Conservation (phyloP, 2,329 filamentous ascomycete genomes). For the Cladorrhinum sp. region DNA sequence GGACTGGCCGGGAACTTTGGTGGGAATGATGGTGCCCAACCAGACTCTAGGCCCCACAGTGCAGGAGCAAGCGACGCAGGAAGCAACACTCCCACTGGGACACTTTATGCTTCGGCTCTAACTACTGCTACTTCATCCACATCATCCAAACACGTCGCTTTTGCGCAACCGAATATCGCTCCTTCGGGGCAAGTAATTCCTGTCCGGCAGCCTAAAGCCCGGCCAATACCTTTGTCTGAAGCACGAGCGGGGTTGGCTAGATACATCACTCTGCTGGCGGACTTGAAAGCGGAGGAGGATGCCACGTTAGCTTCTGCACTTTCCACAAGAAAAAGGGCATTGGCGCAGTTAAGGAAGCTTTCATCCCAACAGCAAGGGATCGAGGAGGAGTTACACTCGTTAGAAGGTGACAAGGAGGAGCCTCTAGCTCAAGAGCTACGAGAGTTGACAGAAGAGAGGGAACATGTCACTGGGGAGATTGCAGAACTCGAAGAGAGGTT, state of each 20-base stretch:
- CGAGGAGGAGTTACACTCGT: conserved; percentile 47
- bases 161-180: conserved; percentile 41
- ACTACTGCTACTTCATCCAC: conserved; percentile 28
- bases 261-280: conserved; percentile 61
- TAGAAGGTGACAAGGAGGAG: conserved; percentile 56
- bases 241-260: conserved; percentile 64
- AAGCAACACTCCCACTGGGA: conserved; percentile 41
- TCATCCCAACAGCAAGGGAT: conserved; percentile 50
- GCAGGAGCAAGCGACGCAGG: conserved; percentile 41
- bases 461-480: conserved; percentile 60
- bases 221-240: conserved; percentile 55
- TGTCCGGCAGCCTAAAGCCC: conserved; percentile 54
- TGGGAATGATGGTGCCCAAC: conserved; percentile 15
- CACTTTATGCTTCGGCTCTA: conserved; percentile 36
- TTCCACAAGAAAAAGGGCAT: conserved; percentile 52
- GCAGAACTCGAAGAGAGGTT: conserved; percentile 63
- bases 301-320: conserved; percentile 56
- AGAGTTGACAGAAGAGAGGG: conserved; percentile 55
- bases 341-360: conserved; percentile 56
- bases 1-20: conserved; percentile 40
- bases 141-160: conserved; percentile 15
- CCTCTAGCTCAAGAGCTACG: conserved; percentile 60
- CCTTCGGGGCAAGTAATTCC: conserved; percentile 54
- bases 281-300: conserved; percentile 68
- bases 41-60: conserved; percentile 19